Percentiles rank a stretch among this genome's conserved stretches.
phyloP scores from a whole-genome alignment of 306 rosid genomes.

The Urtica urens region DNA sequence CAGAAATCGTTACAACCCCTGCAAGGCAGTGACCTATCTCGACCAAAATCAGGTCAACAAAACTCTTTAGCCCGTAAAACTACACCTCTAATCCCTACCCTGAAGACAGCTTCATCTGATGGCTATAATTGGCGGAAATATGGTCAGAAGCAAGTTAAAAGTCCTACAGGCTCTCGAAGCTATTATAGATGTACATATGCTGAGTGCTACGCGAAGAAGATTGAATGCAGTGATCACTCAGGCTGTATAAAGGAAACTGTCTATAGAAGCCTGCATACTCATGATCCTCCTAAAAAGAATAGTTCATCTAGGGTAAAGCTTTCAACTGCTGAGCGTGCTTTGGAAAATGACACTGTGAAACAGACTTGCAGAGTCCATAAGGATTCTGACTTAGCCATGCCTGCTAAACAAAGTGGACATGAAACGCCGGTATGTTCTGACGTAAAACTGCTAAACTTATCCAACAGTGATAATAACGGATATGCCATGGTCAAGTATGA shows the following conservation, averaged over 20 bases:
- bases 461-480: conserved; percentile 38
- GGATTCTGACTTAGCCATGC: conserved; percentile 41
- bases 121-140: conserved; percentile 98
- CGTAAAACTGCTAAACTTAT: conserved; percentile 38
- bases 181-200: conserved; percentile 77
- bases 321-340: conserved; percentile 32
- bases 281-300: conserved; percentile 62
- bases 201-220: conserved; percentile 70
- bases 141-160: conserved; percentile 99
- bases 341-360: conserved; percentile 26
- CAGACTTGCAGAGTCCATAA: conserved; percentile 27
- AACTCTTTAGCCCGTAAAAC: conserved; percentile 33
- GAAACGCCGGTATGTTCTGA: conserved; percentile 34
- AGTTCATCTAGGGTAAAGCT: conserved; percentile 38
- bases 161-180: conserved; percentile 88
- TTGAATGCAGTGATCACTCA: conserved; percentile 63
- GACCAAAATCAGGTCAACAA: conserved; percentile 22
- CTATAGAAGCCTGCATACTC: conserved; percentile 71
- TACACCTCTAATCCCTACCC: conserved; percentile 32
- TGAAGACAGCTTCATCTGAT: conserved; percentile 59
- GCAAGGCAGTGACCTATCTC: conserved; percentile 16
- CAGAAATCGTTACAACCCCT: conserved; percentile 26
- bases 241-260: conserved; percentile 55
- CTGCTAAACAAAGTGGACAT: conserved; percentile 39
- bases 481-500: conserved; percentile 49